Evolutionary conservation across 306 rosid genomes (phyloP).

Genomic region (Dryas octopetala): DNA sequence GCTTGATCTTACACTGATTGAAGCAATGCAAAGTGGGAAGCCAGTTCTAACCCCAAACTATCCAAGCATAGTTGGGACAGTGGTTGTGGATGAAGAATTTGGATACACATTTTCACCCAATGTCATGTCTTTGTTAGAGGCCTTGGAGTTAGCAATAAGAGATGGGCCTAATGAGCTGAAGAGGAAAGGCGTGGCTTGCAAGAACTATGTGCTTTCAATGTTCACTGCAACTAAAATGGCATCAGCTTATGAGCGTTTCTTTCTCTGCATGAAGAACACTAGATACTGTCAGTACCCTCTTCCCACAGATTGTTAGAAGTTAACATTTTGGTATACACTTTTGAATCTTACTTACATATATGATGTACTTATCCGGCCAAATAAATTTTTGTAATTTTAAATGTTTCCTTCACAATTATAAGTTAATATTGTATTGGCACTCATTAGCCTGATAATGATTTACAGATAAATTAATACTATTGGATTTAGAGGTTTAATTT

Average conservation of each 20-base stretch:
- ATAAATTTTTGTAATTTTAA: neutral
- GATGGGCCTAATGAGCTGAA: conserved; percentile 29
- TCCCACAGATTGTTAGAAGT: conserved; percentile 17
- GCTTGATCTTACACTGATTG: conserved; percentile 32
- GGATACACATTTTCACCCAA: conserved; percentile 34
- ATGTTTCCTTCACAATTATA: conserved; percentile 4
- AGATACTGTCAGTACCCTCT: conserved; percentile 33
- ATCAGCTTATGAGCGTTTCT: conserved; percentile 26
- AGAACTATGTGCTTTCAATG: conserved; percentile 26
- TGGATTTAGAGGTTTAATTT: neutral
- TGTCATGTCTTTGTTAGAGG: conserved; percentile 25
- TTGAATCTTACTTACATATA: neutral
- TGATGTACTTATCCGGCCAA: neutral
- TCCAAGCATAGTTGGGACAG: conserved; percentile 37
- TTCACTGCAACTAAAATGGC: conserved; percentile 32
- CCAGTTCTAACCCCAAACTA: conserved; percentile 30
- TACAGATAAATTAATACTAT: too few species aligned
- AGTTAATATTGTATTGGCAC: neutral
- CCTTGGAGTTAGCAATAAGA: conserved; percentile 24
- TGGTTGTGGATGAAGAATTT: conserved; percentile 25
- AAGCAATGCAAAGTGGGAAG: conserved; percentile 31
- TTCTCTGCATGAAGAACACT: conserved; percentile 21
- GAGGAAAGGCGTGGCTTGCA: conserved; percentile 34
- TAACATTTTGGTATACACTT: neutral
- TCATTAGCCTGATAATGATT: neutral